Conservation (phyloP, 345 rosid species). For the Salix koriyanagi region DNA sequence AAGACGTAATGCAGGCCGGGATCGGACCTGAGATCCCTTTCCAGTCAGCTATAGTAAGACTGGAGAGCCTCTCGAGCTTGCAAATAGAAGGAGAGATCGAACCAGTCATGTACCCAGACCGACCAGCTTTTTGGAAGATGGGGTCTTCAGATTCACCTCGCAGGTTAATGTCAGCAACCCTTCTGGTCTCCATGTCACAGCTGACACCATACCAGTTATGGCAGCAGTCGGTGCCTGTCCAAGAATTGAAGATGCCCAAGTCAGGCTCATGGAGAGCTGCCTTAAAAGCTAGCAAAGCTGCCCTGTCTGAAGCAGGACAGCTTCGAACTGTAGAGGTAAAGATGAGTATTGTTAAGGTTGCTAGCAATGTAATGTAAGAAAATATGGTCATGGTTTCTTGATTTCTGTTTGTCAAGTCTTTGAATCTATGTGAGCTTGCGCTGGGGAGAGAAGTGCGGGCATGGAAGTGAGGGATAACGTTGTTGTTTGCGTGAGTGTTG, state of each 20-base stretch:
- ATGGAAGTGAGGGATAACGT: background rate
- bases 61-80: slow-evolving; percentile 55
- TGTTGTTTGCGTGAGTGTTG: background rate
- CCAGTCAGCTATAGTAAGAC: slow-evolving; percentile 78
- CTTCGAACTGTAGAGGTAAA: slow-evolving; percentile 32
- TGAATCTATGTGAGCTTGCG: background rate
- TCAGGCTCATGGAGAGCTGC: slow-evolving; percentile 62
- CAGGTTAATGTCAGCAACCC: slow-evolving; percentile 82
- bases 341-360: slow-evolving; percentile 15
- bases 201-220: slow-evolving; percentile 83
- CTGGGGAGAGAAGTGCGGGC: background rate
- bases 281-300: slow-evolving; percentile 60
- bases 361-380: background rate
- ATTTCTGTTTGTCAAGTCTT: background rate
- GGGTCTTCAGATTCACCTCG: slow-evolving; percentile 93
- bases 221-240: slow-evolving; percentile 86
- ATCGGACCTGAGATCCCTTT: slow-evolving; percentile 81
- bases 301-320: slow-evolving; percentile 74
- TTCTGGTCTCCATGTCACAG: slow-evolving; percentile 59
- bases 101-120: slow-evolving; percentile 81
- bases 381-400: background rate
- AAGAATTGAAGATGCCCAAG: slow-evolving; percentile 71
- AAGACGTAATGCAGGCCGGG: slow-evolving; percentile 53
- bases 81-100: slow-evolving; percentile 60
- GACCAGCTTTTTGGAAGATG: slow-evolving; percentile 51